A percentile compares a stretch with the other conserved stretches of the same genome.
phyloP scores from a whole-genome alignment of 139 green algal genomes.

The Nannochloris sp. region DNA sequence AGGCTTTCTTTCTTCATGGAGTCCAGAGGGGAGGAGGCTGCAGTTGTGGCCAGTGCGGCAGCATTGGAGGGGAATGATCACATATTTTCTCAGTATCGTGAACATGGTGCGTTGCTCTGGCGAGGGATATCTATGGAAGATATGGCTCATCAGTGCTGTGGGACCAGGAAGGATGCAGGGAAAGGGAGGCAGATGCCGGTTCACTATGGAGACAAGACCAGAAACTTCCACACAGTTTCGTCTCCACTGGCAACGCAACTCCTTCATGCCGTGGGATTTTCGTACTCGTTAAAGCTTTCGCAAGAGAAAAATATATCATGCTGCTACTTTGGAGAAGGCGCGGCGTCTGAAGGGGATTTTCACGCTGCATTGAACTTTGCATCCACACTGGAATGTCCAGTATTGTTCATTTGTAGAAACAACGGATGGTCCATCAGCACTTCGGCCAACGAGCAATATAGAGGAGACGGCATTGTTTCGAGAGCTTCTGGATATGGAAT shows the following conservation, averaged over 20 bases:
- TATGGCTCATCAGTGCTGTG: conserved; percentile 84
- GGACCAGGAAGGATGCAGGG: conserved; percentile 62
- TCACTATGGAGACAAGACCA: conserved; percentile 73
- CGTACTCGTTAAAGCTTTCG: conserved; percentile 74
- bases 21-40: conserved; percentile 79
- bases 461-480: conserved; percentile 74
- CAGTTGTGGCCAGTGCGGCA: conserved; percentile 67
- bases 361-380: conserved; percentile 93
- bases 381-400: conserved; percentile 61
- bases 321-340: conserved; percentile 81
- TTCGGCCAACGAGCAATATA: conserved; percentile 79
- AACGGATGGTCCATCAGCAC: conserved; percentile 94
- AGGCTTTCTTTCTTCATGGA: conserved; percentile 95
- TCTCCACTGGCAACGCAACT: conserved; percentile 87
- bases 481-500: conserved; percentile 74
- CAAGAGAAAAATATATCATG: conserved; percentile 27
- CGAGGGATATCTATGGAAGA: conserved; percentile 68
- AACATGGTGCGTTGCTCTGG: conserved; percentile 89
- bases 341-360: conserved; percentile 82
- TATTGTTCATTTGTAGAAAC: conserved; percentile 93
- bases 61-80: conserved; percentile 60
- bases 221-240: conserved; percentile 85
- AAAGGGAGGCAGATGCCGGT: conserved; percentile 94
- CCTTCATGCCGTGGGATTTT: conserved; percentile 83
- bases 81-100: conserved; percentile 86